Conservation (phyloP, 306 rosid species). For the Castanospermum australe region DNA sequence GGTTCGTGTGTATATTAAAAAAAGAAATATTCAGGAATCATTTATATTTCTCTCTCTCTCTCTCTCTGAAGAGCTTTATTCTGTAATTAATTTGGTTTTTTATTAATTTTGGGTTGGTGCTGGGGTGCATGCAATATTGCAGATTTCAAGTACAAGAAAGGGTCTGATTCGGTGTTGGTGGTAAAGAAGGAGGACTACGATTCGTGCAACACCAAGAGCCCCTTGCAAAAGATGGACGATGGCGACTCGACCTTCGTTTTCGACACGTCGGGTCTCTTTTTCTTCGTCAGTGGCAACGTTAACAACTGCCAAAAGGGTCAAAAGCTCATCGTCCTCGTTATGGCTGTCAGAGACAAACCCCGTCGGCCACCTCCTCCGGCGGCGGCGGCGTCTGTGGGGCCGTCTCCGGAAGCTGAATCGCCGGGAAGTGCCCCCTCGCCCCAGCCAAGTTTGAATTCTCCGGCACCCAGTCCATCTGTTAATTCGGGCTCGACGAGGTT, state of each 20-base stretch:
- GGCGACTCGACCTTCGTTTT: constrained; percentile 57
- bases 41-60: not conserved
- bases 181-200: constrained; percentile 59
- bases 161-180: constrained; percentile 54
- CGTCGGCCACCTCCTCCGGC: not conserved
- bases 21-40: not conserved
- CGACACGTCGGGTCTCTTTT: constrained; percentile 52
- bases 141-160: constrained; percentile 73
- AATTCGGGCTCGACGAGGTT: constrained; percentile 19
- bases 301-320: constrained; percentile 54
- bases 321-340: constrained; percentile 47
- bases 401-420: not conserved
- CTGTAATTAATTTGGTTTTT: not conserved
- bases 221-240: constrained; percentile 31
- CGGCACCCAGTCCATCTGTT: constrained; percentile 6
- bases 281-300: constrained; percentile 51
- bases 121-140: constrained; percentile 12
- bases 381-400: not conserved
- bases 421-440: not conserved
- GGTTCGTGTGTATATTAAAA: too few species aligned
- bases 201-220: constrained; percentile 57
- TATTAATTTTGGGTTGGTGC: not conserved
- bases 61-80: too few species aligned
- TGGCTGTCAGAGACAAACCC: constrained; percentile 37
- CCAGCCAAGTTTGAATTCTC: not conserved